Evolutionary conservation across 495 filamentous ascomycete species (phyloP).

Genomic region (Aspergillus saccharolyticus): DNA sequence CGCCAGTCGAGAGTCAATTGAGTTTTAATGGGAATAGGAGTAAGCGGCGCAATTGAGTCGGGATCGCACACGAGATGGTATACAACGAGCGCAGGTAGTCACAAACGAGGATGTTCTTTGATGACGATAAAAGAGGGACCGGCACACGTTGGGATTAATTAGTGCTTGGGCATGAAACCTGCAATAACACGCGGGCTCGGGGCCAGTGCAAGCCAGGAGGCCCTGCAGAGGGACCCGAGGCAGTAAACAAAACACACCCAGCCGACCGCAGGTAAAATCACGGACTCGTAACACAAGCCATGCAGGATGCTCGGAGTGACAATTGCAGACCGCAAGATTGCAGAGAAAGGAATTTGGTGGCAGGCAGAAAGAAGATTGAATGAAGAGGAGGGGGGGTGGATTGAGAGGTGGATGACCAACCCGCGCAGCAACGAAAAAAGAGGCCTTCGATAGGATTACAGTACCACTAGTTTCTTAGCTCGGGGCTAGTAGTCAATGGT

Average conservation of each 20-base stretch:
- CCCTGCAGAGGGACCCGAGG: conserved; percentile 10
- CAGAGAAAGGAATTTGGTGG: neutral
- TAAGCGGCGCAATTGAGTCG: neutral
- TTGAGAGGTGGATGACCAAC: neutral
- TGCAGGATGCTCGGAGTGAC: conserved; percentile 2
- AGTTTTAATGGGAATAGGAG: conserved; percentile 8
- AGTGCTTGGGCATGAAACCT: conserved; percentile 6
- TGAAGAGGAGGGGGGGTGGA: neutral
- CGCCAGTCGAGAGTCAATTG: conserved; percentile 11
- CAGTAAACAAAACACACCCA: conserved; percentile 16
- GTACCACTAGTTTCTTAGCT: neutral
- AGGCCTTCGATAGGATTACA: neutral
- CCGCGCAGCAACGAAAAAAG: neutral
- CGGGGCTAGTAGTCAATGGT: no score
- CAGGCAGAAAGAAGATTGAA: conserved; percentile 1
- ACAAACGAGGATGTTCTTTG: conserved; percentile 1
- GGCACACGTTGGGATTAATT: conserved; percentile 11
- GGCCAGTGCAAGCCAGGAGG: conserved; percentile 10
- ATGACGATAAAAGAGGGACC: conserved; percentile 8
- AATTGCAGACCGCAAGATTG: conserved; percentile 4
- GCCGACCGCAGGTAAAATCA: conserved; percentile 14
- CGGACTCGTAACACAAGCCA: conserved; percentile 11
- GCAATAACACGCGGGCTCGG: conserved; percentile 8
- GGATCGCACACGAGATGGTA: conserved; percentile 1
- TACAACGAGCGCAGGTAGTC: neutral